phyloP scores from a whole-genome alignment of 1,284 basidiomycete genomes.

The Exobasidium rhododendri region DNA sequence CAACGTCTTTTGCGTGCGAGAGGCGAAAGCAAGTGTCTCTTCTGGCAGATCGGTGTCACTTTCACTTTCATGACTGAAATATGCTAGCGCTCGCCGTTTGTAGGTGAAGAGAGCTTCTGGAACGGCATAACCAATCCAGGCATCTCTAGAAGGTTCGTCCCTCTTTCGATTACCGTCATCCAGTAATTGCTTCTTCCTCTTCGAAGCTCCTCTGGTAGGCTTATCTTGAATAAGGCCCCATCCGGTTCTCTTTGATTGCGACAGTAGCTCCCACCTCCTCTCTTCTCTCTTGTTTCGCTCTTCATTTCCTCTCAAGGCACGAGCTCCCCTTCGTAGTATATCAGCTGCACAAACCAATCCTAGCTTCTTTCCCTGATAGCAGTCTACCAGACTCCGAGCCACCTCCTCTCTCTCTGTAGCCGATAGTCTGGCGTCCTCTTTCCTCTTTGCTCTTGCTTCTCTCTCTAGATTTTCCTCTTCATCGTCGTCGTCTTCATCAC shows the following conservation, averaged over 20 bases:
- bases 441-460: not conserved
- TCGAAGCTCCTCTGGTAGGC: constrained; percentile 10
- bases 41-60: not conserved
- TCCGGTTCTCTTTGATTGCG: constrained; percentile 26
- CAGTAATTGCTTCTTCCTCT: constrained; percentile 17
- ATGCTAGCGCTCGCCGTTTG: constrained; percentile 32
- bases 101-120: constrained; percentile 35
- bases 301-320: constrained; percentile 22
- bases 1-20: constrained; percentile 30
- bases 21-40: constrained; percentile 31
- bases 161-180: constrained; percentile 33
- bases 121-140: constrained; percentile 45
- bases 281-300: constrained; percentile 16
- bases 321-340: constrained; percentile 30
- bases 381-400: constrained; percentile 15
- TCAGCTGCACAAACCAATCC: constrained; percentile 28
- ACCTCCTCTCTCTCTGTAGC: constrained; percentile 20
- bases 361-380: constrained; percentile 20
- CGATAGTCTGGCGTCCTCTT: constrained; percentile 16
- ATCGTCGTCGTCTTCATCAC: constrained; percentile 12
- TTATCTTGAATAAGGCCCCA: constrained; percentile 36
- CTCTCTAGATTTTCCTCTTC: constrained; percentile 1
- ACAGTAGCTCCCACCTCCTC: constrained; percentile 32
- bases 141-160: constrained; percentile 44
- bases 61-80: constrained; percentile 15